Base-by-base conservation (phyloP, 2,329 filamentous ascomycete genomes). In the Aspergillus jensenii region DNA sequence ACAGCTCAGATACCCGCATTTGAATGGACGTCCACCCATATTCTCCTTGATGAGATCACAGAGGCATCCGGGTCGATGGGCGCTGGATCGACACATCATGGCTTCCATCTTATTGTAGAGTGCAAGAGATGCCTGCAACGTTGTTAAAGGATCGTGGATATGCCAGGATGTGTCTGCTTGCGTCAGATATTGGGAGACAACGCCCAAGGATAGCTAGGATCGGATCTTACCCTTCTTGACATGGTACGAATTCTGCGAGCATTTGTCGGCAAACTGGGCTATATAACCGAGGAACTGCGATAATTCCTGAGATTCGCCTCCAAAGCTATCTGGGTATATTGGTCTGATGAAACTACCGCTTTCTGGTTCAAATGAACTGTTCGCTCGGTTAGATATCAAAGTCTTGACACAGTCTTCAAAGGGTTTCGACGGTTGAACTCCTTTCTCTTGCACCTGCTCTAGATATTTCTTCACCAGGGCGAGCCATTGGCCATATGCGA, bases 1-100 rank as follows among this genome's bases (percentile, higher is more conserved):
- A 35, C 53, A 55, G 21, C 37, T 55, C 33, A 55, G 12, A 35
- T 27, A 55, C 0, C 53, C 53, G n/a, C 53, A 55, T 23, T 55
- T 55, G 14, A 49, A 44, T 27, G 53, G 33, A 2, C 53, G 45
- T n/a, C 33, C 43, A 33, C 53, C 45, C n/a, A 55, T 39, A 17
- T 49, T 27, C 9, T 7, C 31, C 7, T 19, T 11, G 14, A 55
- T 50, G 14, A 6, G 2, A 15, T 27, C 14, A n/a, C 53, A 55
- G 27, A 1, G 37, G 21, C 53, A 55, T 21, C 23, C 4, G 25
- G 35, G 7, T 3, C 6, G 6, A 33, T 52, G 50, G 11, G 7
- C 2, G 25, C 21, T 45, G 21, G 50, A 33, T 31, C 9, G 9
- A 35, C 50, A 52, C 17, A 45, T 23, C 5, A 31, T 15, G 1